Conservation (phyloP, 2,329 filamentous ascomycete genomes). For the Fonsecaea monophora region DNA sequence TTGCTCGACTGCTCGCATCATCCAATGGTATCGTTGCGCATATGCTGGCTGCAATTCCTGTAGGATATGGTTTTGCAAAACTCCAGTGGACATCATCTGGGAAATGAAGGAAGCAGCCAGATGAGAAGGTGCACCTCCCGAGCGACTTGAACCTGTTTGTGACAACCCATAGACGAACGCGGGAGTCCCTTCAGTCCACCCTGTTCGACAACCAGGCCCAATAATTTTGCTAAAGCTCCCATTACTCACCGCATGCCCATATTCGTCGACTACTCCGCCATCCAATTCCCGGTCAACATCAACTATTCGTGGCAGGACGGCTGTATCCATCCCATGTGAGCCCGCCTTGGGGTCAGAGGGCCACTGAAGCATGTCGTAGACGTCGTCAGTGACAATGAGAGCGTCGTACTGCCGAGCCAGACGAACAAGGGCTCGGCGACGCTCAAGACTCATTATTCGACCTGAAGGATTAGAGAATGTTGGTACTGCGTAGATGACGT, state of each 20-base stretch:
- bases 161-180: constrained; percentile 66
- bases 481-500: constrained; percentile 87
- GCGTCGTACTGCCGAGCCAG: constrained; percentile 80
- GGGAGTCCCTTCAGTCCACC: constrained; percentile 81
- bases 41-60: constrained; percentile 64
- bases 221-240: constrained; percentile 89
- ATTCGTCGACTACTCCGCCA: constrained; percentile 65
- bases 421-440: constrained; percentile 72
- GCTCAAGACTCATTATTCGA: constrained; percentile 75
- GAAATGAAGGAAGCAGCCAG: constrained; percentile 64
- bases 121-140: constrained; percentile 67
- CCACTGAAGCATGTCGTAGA: constrained; percentile 94
- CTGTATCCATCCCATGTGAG: constrained; percentile 46
- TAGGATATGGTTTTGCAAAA: constrained; percentile 61
- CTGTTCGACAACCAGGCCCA: constrained; percentile 79
- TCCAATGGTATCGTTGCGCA: constrained; percentile 58
- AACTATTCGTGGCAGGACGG: constrained; percentile 71
- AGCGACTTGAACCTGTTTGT: constrained; percentile 64
- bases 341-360: constrained; percentile 46
- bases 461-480: constrained; percentile 89
- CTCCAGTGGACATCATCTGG: constrained; percentile 59
- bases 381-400: constrained; percentile 86
- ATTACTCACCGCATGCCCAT: constrained; percentile 84
- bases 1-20: constrained; percentile 65
- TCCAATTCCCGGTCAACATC: constrained; percentile 77